phyloP scores from a whole-genome alignment of 352 stramenopile species.

The Phytopythium litorale region DNA sequence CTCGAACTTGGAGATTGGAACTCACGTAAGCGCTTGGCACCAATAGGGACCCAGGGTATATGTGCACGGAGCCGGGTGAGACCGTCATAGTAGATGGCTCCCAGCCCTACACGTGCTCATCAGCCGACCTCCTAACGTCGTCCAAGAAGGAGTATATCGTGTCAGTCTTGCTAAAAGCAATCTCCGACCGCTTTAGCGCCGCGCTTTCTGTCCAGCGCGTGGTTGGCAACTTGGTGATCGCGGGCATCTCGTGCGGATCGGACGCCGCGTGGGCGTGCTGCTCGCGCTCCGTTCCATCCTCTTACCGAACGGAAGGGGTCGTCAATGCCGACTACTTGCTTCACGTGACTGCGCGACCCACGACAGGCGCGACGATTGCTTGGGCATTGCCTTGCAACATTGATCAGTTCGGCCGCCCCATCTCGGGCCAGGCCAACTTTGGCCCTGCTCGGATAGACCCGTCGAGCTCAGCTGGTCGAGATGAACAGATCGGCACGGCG shows the following conservation, averaged over 20 bases:
- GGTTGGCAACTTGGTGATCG: constrained; percentile 58
- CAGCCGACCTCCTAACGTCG: constrained; percentile 54
- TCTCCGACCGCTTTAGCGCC: constrained; percentile 54
- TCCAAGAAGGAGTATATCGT: constrained; percentile 68
- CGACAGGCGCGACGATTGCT: constrained; percentile 61
- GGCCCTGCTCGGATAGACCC: constrained; percentile 57
- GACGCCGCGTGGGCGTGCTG: constrained; percentile 67
- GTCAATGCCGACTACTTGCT: constrained; percentile 72
- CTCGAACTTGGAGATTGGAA: background rate
- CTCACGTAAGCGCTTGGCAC: background rate
- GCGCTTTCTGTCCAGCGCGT: constrained; percentile 67
- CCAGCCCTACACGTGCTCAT: constrained; percentile 40
- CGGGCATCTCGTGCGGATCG: constrained; percentile 40
- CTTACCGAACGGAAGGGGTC: constrained; percentile 47
- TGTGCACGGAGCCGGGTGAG: constrained; percentile 48
- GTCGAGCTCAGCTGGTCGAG: constrained; percentile 29
- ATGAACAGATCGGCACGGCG: constrained; percentile 65
- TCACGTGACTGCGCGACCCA: constrained; percentile 72
- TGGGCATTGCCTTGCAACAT: constrained; percentile 81
- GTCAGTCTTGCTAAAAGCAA: constrained; percentile 59
- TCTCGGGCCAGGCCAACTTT: constrained; percentile 84
- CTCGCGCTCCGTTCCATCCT: constrained; percentile 32
- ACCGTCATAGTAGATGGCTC: constrained; percentile 44
- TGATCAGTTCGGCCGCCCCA: constrained; percentile 69
- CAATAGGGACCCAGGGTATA: constrained; percentile 54